Evolutionary conservation across 495 filamentous ascomycete species (phyloP), one percentile per base, ranked within the genome.

Genomic region (Neurospora sp.): DNA sequence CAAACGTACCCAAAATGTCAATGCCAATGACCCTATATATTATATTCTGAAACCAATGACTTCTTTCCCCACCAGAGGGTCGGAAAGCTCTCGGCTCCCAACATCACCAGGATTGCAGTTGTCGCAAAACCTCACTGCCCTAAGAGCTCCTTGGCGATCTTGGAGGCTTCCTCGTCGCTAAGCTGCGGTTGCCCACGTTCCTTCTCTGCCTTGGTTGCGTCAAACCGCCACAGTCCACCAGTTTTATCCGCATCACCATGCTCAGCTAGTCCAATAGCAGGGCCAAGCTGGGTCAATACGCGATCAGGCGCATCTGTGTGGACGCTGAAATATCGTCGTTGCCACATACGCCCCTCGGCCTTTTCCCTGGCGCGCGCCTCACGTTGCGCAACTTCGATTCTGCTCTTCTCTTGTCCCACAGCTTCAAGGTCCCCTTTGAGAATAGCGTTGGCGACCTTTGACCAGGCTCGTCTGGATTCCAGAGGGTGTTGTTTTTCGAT

Each of bases 311-410:
- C 44, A 42, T 85, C 86, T 12, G 86, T 80, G 14, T 80, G 79
- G 27, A 85, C 82, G 12, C 81, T 90, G 84, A 99, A 99, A 81
- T 95, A 98, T 69, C 92, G 86, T 69, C 96, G 85, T 78, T 93
- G 88, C 93, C 95, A 99, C 74, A 92, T 90, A 48, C 87, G 85
- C 41, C 91, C 90, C 77, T 94, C 92, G 14, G 87, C 86, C 82
- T 90, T 91, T 82, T 99, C 96, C 77, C 87, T 86, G 80, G 90
- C 92, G 75, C 96, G 90, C 84, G 94, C 80, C 76, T 94, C 92
- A 9, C 96, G 89, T 83, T 99, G 96, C 39, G 89, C 89, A 72
- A 93, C 93, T 81, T 99, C 96, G 75, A 99, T 97, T 80, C 93
- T 92, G 44, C 87, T 87, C 84, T 99, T 99, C 83, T 95, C 91